A percentile compares a stretch with the other conserved stretches of the same genome.
These are phyloP conservation scores for Podospora pseudoanserina DNA, from an alignment of 495 filamentous ascomycete species.

Conservation along the genomic window DNA sequence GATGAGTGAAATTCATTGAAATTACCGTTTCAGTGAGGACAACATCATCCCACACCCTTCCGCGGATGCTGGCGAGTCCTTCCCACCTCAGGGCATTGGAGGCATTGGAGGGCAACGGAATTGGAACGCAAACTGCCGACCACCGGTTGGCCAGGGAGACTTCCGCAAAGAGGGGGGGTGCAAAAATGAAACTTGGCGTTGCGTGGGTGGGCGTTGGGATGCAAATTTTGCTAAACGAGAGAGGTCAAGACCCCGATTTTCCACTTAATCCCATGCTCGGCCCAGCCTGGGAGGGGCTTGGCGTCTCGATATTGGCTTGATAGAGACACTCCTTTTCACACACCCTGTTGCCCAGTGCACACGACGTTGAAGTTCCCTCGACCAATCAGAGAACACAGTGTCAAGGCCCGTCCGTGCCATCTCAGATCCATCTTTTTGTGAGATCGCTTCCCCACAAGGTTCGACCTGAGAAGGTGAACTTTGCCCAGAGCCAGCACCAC, in stretches of 20 bases:
- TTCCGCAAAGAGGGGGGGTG: too few species aligned
- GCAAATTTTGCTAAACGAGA: neutral
- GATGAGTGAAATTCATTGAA: neutral
- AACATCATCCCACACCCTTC: too few species aligned
- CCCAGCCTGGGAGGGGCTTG: too few species aligned
- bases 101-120: neutral
- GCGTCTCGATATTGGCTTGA: too few species aligned
- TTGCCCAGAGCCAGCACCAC: neutral
- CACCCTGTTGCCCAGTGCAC: too few species aligned
- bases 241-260: neutral
- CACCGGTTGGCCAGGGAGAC: neutral
- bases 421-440: neutral
- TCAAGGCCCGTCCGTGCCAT: neutral
- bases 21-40: neutral
- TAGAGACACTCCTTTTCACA: too few species aligned
- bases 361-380: too few species aligned
- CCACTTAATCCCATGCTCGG: neutral
- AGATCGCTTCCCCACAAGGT: neutral
- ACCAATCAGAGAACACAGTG: neutral
- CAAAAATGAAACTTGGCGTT: too few species aligned
- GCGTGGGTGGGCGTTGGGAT: neutral
- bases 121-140: neutral
- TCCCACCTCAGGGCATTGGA: neutral
- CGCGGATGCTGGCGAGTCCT: neutral
- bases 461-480: neutral